Conservation (phyloP, 1,139 yeast genomes). For the Candida frijolesensis region DNA sequence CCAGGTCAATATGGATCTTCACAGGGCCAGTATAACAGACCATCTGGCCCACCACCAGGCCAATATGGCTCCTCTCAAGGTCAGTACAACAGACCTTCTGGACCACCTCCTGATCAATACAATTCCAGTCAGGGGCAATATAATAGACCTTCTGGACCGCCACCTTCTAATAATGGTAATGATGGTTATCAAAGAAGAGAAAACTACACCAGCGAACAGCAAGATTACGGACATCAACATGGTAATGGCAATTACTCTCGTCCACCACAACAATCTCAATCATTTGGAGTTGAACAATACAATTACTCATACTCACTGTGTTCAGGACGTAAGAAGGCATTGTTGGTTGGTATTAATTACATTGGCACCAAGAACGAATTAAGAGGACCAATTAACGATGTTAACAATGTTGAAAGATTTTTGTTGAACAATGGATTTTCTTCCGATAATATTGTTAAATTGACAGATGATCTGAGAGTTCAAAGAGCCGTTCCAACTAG, state of each 20-base stretch:
- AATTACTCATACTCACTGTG: conserved; percentile 74
- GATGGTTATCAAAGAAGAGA: conserved; percentile 7
- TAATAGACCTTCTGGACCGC: conserved; percentile 12
- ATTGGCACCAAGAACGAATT: conserved; percentile 70
- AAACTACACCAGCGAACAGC: conserved; percentile 4
- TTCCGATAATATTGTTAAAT: conserved; percentile 78
- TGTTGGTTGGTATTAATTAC: conserved; percentile 86
- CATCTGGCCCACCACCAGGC: conserved; percentile 12
- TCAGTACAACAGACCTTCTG: conserved; percentile 13
- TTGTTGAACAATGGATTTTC: conserved; percentile 66
- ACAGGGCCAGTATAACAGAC: conserved; percentile 10
- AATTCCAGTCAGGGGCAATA: conserved; percentile 8
- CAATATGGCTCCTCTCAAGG: conserved; percentile 1
- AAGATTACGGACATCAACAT: conserved; percentile 14
- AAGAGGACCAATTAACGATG: conserved; percentile 88
- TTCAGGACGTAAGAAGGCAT: conserved; percentile 76
- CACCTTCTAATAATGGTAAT: conserved; percentile 1
- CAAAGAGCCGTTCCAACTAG: conserved; percentile 71
- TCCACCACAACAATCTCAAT: conserved; percentile 37
- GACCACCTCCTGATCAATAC: conserved; percentile 8
- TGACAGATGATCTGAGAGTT: conserved; percentile 75
- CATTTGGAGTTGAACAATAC: conserved; percentile 31
- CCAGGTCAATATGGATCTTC: conserved; percentile 5
- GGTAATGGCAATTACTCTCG: conserved; percentile 15
- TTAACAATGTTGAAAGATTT: conserved; percentile 60